Conservation (phyloP, 2,329 filamentous ascomycete species). For the Coniochaeta prunicola region DNA sequence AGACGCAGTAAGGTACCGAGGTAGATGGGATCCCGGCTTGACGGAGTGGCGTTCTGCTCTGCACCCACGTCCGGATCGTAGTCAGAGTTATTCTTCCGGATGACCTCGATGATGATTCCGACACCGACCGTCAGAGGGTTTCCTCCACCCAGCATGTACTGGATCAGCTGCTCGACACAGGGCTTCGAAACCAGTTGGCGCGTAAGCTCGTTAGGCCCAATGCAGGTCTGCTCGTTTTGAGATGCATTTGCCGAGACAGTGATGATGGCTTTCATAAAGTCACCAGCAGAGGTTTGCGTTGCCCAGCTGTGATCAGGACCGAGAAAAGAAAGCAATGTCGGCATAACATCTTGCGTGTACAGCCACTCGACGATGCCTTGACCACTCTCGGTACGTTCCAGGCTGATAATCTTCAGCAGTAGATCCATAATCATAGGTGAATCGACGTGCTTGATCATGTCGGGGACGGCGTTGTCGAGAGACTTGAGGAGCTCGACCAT, state of each 20-base stretch:
- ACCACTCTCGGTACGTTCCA: constrained; percentile 87
- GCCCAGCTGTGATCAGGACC: constrained; percentile 78
- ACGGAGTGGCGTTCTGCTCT: constrained; percentile 66
- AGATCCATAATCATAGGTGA: constrained; percentile 98
- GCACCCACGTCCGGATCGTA: constrained; percentile 90
- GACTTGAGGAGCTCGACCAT: constrained; percentile 89
- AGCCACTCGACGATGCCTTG: constrained; percentile 98
- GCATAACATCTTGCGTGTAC: constrained; percentile 81
- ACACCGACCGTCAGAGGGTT: constrained; percentile 95
- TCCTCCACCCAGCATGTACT: constrained; percentile 86
- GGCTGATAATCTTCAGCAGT: constrained; percentile 89
- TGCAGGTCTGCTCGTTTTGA: constrained; percentile 97
- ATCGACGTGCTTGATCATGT: constrained; percentile 89
- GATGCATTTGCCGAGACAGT: constrained; percentile 98
- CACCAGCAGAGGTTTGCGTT: constrained; percentile 91
- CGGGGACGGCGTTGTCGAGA: constrained; percentile 71
- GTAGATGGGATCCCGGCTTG: constrained; percentile 88
- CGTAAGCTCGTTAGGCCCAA: constrained; percentile 94
- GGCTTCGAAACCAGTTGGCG: constrained; percentile 83
- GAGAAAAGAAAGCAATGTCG: constrained; percentile 78
- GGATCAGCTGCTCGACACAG: constrained; percentile 78
- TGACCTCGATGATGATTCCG: constrained; percentile 96
- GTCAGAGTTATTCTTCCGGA: constrained; percentile 98
- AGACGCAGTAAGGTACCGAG: constrained; percentile 81
- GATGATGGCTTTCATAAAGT: constrained; percentile 98